Base-by-base conservation (phyloP, 2,329 filamentous ascomycete species). In the Ramichloridium luteum region DNA sequence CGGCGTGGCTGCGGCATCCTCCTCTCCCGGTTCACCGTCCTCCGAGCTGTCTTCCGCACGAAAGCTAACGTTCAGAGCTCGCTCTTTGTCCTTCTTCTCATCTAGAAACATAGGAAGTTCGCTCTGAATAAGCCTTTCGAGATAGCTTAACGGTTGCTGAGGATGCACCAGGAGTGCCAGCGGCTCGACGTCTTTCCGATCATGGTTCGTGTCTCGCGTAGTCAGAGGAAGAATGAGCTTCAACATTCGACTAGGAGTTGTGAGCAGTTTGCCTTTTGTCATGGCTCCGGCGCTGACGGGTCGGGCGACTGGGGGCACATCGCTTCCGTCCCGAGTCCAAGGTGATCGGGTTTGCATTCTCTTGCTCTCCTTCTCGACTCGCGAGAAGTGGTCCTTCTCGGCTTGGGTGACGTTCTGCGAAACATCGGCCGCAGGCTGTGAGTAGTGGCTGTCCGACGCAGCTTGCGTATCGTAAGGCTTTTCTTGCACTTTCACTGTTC, bases 71-170 rank as follows among this genome's bases (percentile, higher is more conserved):
- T 67, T 70, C 0, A 84, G 83, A 1, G 81, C 68, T 40, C 77
- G 76, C 40, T 83, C 74, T 5, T 73, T 70, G 6, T 77, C 72
- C 28, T 74, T 57, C 35, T 70, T 69, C 1, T 61, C 64, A 25
- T 45, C 43, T 31, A 32, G 36, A 20, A 69, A 64, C 0, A 73
- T 72, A 0, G 83, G 81, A 0, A 93, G 65, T 55, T 93, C 86
- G 32, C 83, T 80, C 51, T 93, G 86, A 28, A 94, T 86, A 3
- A 94, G 63, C 6, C 83, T 74, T 54, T 93, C 83, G 25, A 93
- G 74, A 54, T 93, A 93, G 6, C 83, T 93, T 3, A 94, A 67
- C 0, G 86, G 86, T 51, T 94, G 86, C 40, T 92, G 82, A 0
- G 86, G 85, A 46, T 93, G 86, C 0, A 93, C 70, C 2, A 93